Percentiles rank a stretch among this genome's conserved stretches.
Evolutionary conservation across 1,284 basidiomycete species (phyloP).

Genomic region (Mycosarcoma maydis): DNA sequence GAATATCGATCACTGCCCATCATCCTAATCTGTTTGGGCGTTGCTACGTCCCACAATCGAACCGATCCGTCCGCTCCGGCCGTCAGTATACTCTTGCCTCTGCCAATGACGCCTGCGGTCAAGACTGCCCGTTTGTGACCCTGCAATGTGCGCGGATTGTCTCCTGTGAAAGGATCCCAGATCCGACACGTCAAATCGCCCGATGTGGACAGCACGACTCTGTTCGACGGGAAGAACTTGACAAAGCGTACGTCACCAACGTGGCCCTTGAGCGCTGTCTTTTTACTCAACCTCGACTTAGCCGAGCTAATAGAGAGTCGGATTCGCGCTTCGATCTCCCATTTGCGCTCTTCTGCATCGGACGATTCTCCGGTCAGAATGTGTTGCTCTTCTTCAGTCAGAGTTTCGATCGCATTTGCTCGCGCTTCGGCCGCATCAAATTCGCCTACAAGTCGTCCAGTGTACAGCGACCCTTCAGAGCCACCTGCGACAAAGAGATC

Average conservation of each 20-base stretch:
- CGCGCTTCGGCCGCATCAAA: slow-evolving; percentile 19
- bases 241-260: slow-evolving; percentile 55
- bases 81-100: slow-evolving; percentile 75
- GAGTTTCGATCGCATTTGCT: slow-evolving; percentile 1
- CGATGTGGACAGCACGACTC: slow-evolving; percentile 73
- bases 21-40: slow-evolving; percentile 69
- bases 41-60: slow-evolving; percentile 78
- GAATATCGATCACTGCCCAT: slow-evolving; percentile 67
- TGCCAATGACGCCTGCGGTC: slow-evolving; percentile 73
- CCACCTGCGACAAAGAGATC: slow-evolving; percentile 49
- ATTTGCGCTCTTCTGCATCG: slow-evolving; percentile 24
- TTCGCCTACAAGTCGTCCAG: slow-evolving; percentile 9
- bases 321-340: slow-evolving; percentile 38
- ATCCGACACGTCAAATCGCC: slow-evolving; percentile 75
- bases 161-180: slow-evolving; percentile 70
- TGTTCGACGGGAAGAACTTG: slow-evolving; percentile 59
- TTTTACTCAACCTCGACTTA: slow-evolving; percentile 16
- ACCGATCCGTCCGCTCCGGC: slow-evolving; percentile 76
- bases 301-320: slow-evolving; percentile 22
- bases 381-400: slow-evolving; percentile 19
- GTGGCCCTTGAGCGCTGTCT: slow-evolving; percentile 49
- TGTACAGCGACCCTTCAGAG: slow-evolving; percentile 40
- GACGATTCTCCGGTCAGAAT: slow-evolving; percentile 14
- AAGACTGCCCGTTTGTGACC: slow-evolving; percentile 75
- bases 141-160: slow-evolving; percentile 73